phyloP scores from a whole-genome alignment of 805 yeast genomes.

The Saccharomycopsis sp. region DNA sequence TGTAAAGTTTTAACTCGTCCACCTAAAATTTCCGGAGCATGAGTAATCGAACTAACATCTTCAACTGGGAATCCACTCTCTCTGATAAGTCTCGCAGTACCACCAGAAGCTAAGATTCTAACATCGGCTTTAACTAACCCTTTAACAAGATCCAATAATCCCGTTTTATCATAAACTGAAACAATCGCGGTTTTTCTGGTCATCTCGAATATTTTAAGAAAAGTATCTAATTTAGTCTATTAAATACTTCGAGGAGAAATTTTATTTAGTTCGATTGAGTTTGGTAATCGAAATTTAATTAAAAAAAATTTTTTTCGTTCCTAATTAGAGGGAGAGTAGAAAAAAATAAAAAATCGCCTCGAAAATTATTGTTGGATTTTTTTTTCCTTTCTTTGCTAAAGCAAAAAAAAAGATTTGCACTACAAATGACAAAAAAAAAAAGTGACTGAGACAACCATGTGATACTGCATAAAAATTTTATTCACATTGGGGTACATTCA shows the following conservation, averaged over 20 bases:
- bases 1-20: constrained; percentile 98
- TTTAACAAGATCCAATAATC: constrained; percentile 90
- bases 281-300: too few species aligned
- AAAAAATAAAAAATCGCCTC: too few species aligned
- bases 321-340: too few species aligned
- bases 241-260: not conserved
- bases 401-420: too few species aligned
- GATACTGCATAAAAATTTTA: too few species aligned
- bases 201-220: not conserved
- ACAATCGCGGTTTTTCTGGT: constrained; percentile 76
- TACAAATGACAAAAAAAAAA: too few species aligned
- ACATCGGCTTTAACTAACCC: constrained; percentile 86
- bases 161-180: constrained; percentile 97
- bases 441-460: too few species aligned
- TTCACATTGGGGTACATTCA: too few species aligned
- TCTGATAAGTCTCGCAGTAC: constrained; percentile 88
- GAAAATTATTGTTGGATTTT: too few species aligned
- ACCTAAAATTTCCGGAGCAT: constrained; percentile 98
- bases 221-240: too few species aligned
- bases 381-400: too few species aligned
- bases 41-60: constrained; percentile 90
- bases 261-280: not conserved
- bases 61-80: constrained; percentile 98
- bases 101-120: constrained; percentile 93
- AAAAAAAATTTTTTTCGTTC: too few species aligned